Conservation (phyloP, 129 eudicot genomes). For the Centrapalus pauciflorus region DNA sequence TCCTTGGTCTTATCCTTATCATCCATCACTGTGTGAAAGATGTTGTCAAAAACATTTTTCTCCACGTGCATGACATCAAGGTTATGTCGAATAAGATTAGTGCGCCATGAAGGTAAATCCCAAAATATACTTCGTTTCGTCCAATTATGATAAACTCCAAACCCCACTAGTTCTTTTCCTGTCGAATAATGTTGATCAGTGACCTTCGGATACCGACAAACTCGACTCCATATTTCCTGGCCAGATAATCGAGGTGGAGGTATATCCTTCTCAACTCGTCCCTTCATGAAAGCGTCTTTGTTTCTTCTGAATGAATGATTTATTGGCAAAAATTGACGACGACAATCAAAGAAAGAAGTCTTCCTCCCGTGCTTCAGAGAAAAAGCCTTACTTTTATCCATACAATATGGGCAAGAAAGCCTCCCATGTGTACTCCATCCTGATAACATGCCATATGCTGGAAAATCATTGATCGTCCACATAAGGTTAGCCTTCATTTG, state of each 20-base stretch:
- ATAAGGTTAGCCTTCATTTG: no score
- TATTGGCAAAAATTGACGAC: constrained; percentile 13
- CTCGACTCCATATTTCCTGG: background rate
- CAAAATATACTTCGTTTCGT: constrained; percentile 8
- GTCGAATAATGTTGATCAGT: background rate
- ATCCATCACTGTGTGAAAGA: constrained; percentile 20
- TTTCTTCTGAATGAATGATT: constrained; percentile 16
- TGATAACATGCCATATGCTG: no score
- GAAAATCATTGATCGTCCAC: no score
- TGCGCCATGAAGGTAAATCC: constrained; percentile 21
- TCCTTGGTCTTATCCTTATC: constrained; percentile 21
- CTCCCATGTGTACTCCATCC: no score
- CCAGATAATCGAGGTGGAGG: background rate
- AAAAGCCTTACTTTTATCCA: no score
- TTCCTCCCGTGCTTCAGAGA: background rate
- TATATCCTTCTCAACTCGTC: background rate
- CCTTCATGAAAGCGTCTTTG: background rate
- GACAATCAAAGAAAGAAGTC: constrained; percentile 18
- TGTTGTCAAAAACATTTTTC: constrained; percentile 17
- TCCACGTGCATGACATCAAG: constrained; percentile 32
- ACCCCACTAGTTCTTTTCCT: background rate
- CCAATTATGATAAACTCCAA: constrained; percentile 7
- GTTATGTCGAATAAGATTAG: constrained; percentile 10
- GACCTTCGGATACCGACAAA: background rate
- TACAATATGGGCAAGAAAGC: no score